Evolutionary conservation across 2,329 filamentous ascomycete species (phyloP).

Genomic region (Sporothrix luriei): DNA sequence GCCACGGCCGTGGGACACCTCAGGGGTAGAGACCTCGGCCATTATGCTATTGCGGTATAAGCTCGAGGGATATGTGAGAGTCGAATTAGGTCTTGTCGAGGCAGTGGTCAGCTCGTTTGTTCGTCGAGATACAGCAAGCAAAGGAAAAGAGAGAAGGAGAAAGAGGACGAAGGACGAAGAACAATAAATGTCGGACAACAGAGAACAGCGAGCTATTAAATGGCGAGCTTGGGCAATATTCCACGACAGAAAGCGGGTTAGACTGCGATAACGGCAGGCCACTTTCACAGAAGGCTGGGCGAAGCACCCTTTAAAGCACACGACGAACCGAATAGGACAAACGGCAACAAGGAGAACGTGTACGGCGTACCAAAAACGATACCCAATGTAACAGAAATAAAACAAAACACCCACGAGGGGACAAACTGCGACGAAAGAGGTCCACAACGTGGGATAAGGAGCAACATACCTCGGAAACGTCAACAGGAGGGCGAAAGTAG

Average conservation of each 20-base stretch:
- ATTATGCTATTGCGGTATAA: constrained; percentile 1
- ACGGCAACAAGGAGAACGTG: neutral
- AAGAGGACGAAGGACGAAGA: neutral
- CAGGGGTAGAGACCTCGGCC: constrained; percentile 39
- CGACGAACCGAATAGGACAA: neutral
- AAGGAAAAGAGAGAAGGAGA: neutral
- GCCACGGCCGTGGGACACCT: constrained; percentile 63
- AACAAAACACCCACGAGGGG: neutral
- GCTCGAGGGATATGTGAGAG: no score
- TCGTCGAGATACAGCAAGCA: neutral
- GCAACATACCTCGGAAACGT: constrained; percentile 26
- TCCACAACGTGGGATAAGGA: neutral
- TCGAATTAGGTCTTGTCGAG: no score
- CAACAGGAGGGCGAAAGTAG: constrained; percentile 20
- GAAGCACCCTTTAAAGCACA: neutral
- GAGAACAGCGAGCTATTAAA: constrained; percentile 24
- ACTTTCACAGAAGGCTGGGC: neutral
- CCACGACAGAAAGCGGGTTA: constrained; percentile 24
- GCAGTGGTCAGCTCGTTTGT: neutral
- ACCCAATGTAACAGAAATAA: neutral
- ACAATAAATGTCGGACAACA: no score
- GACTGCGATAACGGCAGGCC: constrained; percentile 27
- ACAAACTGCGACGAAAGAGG: constrained; percentile 2
- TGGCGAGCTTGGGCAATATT: neutral
- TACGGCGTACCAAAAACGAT: neutral